phyloP scores from a whole-genome alignment of 2,329 filamentous ascomycete genomes.

The Acrocalymma vagum region DNA sequence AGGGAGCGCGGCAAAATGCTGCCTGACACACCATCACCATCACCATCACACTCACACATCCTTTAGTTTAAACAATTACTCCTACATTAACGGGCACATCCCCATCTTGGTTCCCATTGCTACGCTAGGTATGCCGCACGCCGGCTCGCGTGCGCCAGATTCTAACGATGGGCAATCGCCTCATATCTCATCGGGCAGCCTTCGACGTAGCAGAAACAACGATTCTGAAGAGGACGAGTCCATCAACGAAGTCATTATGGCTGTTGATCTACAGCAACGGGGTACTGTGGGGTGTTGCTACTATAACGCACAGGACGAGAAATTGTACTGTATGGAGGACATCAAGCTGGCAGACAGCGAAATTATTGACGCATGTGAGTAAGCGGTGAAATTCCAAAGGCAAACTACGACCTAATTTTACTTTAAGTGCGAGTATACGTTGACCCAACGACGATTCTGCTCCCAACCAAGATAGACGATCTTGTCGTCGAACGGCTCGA shows the following conservation, averaged over 20 bases:
- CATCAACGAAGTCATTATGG: slow-evolving; percentile 78
- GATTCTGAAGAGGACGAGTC: slow-evolving; percentile 56
- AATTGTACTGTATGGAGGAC: slow-evolving; percentile 80
- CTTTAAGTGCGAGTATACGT: slow-evolving; percentile 67
- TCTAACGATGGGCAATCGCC: not conserved
- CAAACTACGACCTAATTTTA: slow-evolving; percentile 15
- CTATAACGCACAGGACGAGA: slow-evolving; percentile 75
- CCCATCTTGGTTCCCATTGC: too few species aligned
- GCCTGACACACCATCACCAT: too few species aligned
- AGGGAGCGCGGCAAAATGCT: too few species aligned
- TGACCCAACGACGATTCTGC: slow-evolving; percentile 67
- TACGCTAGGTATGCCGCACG: too few species aligned
- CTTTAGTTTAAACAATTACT: too few species aligned
- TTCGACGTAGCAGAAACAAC: slow-evolving; percentile 1
- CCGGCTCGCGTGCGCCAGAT: slow-evolving; percentile 2
- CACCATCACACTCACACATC: too few species aligned
- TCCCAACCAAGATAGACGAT: slow-evolving; percentile 65
- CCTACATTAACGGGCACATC: too few species aligned
- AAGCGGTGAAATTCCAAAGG: not conserved
- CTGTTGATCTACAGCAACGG: slow-evolving; percentile 76
- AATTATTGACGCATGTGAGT: slow-evolving; percentile 58
- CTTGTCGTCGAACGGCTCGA: slow-evolving; percentile 55
- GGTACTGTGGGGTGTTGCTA: slow-evolving; percentile 84
- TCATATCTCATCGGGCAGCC: slow-evolving; percentile 1
- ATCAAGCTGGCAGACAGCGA: slow-evolving; percentile 73